Evolutionary conservation across 495 filamentous ascomycete species (phyloP), one percentile per base, ranked within the genome.

Genomic region (Endocarpon pusillum): DNA sequence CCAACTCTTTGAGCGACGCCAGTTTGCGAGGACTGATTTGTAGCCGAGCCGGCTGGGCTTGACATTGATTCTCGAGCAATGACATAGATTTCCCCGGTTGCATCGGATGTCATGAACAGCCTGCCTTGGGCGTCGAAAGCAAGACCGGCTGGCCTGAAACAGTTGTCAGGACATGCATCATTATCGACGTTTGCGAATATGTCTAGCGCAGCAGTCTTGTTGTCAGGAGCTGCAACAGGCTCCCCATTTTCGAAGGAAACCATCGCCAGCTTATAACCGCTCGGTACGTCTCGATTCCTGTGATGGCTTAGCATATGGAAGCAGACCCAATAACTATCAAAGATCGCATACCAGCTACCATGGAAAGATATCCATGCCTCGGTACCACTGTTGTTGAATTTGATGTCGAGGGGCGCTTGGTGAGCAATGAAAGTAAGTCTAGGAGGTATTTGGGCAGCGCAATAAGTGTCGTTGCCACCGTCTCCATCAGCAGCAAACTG

Each of bases 351-450:
- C 73, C 69, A 71, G 42, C 58, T 62, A 1, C 69, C 70, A 29
- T 69, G 66, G 35, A 73, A 73, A 0, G 57, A 47, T 9, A 73
- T 43, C 46, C 52, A 73, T 4, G 60, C 66, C 24, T 48, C 45
- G 2, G 32, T 41, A 2, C 55, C 65, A 22, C 26, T 42, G 29
- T 47, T 46, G 7, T 59, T 45, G 37, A 77, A 76, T 26, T 63
- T 67, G 38, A 75, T 65, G 38, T 75, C 72, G 3, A 76, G 49
- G 0, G 74, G 74, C 0, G 73, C 73, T 29, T 54, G 64, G 39
- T 79, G 74, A 0, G 73, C 69, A 18, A 58, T 46, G 42, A 79
- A 76, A 2, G 59, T 60, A 12, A 78, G 43, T 0, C 59, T 45
- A 2, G 74, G 71, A 2, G 66, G 24, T 3, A 52, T 41, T 20